phyloP scores from a whole-genome alignment of 1,139 yeast genomes.

The Meyerozyma sp. region DNA sequence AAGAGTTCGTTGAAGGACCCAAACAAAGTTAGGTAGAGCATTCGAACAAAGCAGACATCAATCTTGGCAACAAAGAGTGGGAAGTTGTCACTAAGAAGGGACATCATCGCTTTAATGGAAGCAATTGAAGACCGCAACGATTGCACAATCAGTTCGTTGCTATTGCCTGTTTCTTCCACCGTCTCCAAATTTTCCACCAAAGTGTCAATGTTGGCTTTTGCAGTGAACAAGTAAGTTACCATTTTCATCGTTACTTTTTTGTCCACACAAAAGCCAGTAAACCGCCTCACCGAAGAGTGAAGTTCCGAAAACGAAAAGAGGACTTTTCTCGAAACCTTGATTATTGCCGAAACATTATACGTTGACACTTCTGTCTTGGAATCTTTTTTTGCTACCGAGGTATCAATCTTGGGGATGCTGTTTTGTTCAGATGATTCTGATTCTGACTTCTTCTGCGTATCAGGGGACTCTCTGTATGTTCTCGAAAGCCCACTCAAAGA shows the following conservation, averaged over 20 bases:
- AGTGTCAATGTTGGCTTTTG: conserved; percentile 55
- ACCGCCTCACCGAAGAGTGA: conserved; percentile 62
- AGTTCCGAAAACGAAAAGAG: conserved; percentile 63
- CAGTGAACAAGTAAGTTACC: conserved; percentile 49
- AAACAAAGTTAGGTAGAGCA: conserved; percentile 64
- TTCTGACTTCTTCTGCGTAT: conserved; percentile 1
- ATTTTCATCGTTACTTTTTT: conserved; percentile 56
- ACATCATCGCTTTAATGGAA: conserved; percentile 51
- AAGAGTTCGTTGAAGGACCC: conserved; percentile 73
- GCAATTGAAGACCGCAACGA: conserved; percentile 30
- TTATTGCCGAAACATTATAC: conserved; percentile 23
- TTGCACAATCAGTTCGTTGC: conserved; percentile 23
- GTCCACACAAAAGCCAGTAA: conserved; percentile 63
- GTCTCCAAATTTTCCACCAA: conserved; percentile 55
- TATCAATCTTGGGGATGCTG: neutral
- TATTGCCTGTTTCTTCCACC: conserved; percentile 41
- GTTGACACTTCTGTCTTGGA: conserved; percentile 4
- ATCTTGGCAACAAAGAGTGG: conserved; percentile 46
- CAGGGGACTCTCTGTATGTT: conserved; percentile 4
- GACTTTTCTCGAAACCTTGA: conserved; percentile 52
- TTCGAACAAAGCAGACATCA: conserved; percentile 66
- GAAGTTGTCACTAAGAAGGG: conserved; percentile 43
- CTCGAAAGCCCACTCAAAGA: neutral
- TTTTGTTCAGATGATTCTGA: neutral
- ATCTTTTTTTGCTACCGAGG: neutral